phyloP scores from a whole-genome alignment of 768 basidiomycete species.

The Lepiota brunneoincarnata region DNA sequence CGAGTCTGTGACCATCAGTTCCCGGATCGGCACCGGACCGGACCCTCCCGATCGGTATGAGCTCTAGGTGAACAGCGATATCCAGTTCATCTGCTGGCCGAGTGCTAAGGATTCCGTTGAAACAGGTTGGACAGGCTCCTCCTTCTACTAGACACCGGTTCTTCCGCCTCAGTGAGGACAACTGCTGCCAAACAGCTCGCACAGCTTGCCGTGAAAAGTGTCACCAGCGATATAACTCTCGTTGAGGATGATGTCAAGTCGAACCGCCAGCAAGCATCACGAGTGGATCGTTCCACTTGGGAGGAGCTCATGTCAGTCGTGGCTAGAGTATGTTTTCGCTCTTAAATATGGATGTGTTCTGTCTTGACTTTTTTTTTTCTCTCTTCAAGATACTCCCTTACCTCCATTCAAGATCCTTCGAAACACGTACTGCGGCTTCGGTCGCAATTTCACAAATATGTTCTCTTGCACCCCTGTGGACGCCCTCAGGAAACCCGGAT shows the following conservation, averaged over 20 bases:
- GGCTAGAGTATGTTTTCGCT: constrained; percentile 60
- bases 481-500: constrained; percentile 39
- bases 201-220: constrained; percentile 83
- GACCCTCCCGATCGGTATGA: constrained; percentile 62
- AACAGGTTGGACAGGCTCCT: constrained; percentile 94
- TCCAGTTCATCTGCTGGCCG: neutral
- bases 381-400: constrained; percentile 77
- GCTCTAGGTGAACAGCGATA: constrained; percentile 56
- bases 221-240: constrained; percentile 77
- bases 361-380: constrained; percentile 7
- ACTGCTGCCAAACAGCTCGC: constrained; percentile 98
- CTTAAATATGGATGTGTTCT: constrained; percentile 2
- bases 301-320: constrained; percentile 87
- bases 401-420: constrained; percentile 88
- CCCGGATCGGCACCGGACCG: constrained; percentile 44
- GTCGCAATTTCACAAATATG: constrained; percentile 87
- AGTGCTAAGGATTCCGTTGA: neutral
- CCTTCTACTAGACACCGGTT: constrained; percentile 92
- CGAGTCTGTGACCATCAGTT: constrained; percentile 24
- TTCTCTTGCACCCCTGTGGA: constrained; percentile 79
- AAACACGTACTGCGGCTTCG: constrained; percentile 88
- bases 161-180: constrained; percentile 81
- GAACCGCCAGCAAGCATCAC: constrained; percentile 52
- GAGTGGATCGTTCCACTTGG: constrained; percentile 78
- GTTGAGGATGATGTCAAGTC: constrained; percentile 74